Evolutionary conservation across 495 filamentous ascomycete genomes (phyloP).

Genomic region (Penicillium longicatenatum): DNA sequence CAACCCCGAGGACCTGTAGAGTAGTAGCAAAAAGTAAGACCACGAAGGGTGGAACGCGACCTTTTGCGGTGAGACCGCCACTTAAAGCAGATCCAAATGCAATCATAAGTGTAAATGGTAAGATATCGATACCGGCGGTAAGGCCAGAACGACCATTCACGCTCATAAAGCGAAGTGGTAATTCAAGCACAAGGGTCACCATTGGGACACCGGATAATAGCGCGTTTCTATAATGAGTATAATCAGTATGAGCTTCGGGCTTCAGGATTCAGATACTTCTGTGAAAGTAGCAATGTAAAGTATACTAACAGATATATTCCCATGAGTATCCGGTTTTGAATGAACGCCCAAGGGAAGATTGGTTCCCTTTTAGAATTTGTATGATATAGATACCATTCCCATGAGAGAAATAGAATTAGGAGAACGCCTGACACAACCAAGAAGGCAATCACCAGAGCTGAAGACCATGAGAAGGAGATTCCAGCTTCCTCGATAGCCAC

Average conservation of each 20-base stretch:
- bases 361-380: neutral
- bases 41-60: neutral
- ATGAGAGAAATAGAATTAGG: neutral
- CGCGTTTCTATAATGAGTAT: neutral
- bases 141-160: neutral
- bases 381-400: neutral
- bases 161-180: constrained; percentile 5
- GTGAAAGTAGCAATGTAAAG: no score
- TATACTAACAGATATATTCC: constrained; percentile 1
- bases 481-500: constrained; percentile 32
- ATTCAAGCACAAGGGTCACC: constrained; percentile 4
- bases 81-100: neutral
- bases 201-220: constrained; percentile 2
- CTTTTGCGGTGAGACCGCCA: neutral
- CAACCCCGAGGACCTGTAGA: neutral
- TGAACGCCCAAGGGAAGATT: neutral
- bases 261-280: no score
- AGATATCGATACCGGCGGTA: neutral
- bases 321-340: neutral
- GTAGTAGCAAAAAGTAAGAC: neutral
- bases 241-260: no score
- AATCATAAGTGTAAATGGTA: constrained; percentile 4
- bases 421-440: constrained; percentile 3
- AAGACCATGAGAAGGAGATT: constrained; percentile 25
- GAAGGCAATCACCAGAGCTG: constrained; percentile 22